Percentiles rank a stretch among this genome's conserved stretches.
These are phyloP conservation scores for Pseudovirgaria hyperparasitica DNA, from an alignment of 2,329 filamentous ascomycete species.

Conservation along the genomic window DNA sequence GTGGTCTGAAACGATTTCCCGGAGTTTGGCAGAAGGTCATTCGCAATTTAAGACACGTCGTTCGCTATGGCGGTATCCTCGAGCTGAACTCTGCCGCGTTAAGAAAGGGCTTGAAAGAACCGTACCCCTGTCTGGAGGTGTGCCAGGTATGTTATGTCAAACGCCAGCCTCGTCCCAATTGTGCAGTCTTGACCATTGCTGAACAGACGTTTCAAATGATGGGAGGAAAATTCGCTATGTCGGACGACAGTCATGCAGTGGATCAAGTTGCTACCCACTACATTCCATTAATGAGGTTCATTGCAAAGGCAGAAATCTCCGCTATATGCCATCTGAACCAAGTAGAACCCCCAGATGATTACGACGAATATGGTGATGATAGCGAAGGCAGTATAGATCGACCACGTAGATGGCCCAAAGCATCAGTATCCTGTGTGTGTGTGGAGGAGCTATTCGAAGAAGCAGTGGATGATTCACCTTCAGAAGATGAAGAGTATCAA, in stretches of 20 bases:
- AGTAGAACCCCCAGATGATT: no score
- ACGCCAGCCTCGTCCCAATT: slow-evolving; percentile 3
- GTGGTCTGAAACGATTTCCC: slow-evolving; percentile 44
- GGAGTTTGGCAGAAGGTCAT: slow-evolving; percentile 61
- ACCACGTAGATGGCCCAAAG: no score
- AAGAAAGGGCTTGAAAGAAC: slow-evolving; percentile 80
- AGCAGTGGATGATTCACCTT: no score
- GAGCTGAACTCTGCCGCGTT: slow-evolving; percentile 83
- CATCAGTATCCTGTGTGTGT: no score
- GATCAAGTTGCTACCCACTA: slow-evolving; percentile 85
- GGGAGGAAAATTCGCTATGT: slow-evolving; percentile 76
- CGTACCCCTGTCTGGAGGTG: slow-evolving; percentile 72
- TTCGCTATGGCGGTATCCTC: slow-evolving; percentile 64
- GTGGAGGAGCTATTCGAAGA: no score
- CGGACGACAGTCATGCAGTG: slow-evolving; percentile 86
- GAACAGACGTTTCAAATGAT: slow-evolving; percentile 55
- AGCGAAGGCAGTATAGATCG: no score
- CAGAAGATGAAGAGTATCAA: no score
- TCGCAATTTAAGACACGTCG: slow-evolving; percentile 62
- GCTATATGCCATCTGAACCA: slow-evolving; percentile 36
- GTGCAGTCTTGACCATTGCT: slow-evolving; percentile 10
- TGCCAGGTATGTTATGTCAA: slow-evolving; percentile 47
- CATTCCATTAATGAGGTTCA: slow-evolving; percentile 52
- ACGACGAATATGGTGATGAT: no score
- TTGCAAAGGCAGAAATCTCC: slow-evolving; percentile 51